Evolutionary conservation across 1,139 yeast species (phyloP).

Genomic region (Protomyces inouyei): DNA sequence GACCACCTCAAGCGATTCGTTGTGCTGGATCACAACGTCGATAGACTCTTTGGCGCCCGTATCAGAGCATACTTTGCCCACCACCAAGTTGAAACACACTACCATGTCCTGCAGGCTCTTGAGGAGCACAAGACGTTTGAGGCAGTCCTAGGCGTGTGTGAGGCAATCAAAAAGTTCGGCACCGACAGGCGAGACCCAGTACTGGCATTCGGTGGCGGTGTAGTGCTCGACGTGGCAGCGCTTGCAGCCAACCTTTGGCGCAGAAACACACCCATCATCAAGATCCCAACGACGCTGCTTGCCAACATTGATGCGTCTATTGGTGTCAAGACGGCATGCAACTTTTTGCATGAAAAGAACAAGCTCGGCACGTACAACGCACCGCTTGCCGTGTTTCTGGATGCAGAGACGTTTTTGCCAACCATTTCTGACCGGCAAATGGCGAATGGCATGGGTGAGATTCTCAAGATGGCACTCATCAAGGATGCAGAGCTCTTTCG

Average conservation of each 20-base stretch:
- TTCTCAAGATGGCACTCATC: conserved; percentile 26
- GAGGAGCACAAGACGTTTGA: conserved; percentile 22
- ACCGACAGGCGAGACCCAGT: conserved; percentile 23
- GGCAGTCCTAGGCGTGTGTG: conserved; percentile 14
- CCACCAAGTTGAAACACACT: conserved; percentile 16
- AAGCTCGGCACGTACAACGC: conserved; percentile 26
- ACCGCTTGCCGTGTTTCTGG: conserved; percentile 24
- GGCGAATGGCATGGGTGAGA: conserved; percentile 27
- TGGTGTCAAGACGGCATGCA: conserved; percentile 27
- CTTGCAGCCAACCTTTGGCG: conserved; percentile 27
- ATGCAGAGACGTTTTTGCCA: conserved; percentile 15
- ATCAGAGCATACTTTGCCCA: conserved; percentile 20
- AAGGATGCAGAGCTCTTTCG: conserved; percentile 12
- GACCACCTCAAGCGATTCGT: conserved; percentile 21
- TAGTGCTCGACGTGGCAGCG: conserved; percentile 18
- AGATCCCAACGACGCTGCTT: conserved; percentile 21
- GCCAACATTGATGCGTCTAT: conserved; percentile 25
- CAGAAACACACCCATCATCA: conserved; percentile 24
- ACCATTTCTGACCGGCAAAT: conserved; percentile 18
- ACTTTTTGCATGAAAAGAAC: conserved; percentile 25
- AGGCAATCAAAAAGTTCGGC: conserved; percentile 19
- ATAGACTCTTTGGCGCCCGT: conserved; percentile 9
- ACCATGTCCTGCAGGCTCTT: conserved; percentile 15
- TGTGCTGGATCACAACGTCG: conserved; percentile 17
- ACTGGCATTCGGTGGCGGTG: conserved; percentile 27